These are phyloP conservation scores for Paecilomyces fulvus DNA, from an alignment of 2,329 filamentous ascomycete species.

Conservation along the genomic window DNA sequence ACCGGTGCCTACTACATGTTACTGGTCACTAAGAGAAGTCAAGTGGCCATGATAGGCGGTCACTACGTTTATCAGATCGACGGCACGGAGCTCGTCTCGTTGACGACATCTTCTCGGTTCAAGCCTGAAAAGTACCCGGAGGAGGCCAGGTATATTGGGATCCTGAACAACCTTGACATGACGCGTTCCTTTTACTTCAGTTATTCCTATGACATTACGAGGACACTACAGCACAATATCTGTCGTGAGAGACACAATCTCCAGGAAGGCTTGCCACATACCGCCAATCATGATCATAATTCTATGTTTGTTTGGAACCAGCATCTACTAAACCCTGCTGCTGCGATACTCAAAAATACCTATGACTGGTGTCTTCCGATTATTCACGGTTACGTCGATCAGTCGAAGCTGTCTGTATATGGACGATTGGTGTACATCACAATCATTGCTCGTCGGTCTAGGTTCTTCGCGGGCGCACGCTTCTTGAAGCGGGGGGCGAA, in stretches of 20 bases:
- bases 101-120: slow-evolving; percentile 66
- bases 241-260: slow-evolving; percentile 66
- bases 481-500: slow-evolving; percentile 94
- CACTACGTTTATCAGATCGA: slow-evolving; percentile 96
- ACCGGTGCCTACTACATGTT: slow-evolving; percentile 97
- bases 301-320: slow-evolving; percentile 99
- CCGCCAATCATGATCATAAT: slow-evolving; percentile 72
- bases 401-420: slow-evolving; percentile 76
- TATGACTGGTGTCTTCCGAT: slow-evolving; percentile 96
- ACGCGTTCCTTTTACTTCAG: slow-evolving; percentile 95
- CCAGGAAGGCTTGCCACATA: slow-evolving; percentile 53
- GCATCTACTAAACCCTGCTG: slow-evolving; percentile 72
- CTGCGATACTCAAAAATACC: slow-evolving; percentile 61
- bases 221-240: slow-evolving; percentile 87
- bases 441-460: slow-evolving; percentile 82
- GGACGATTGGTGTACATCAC: slow-evolving; percentile 85
- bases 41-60: slow-evolving; percentile 90
- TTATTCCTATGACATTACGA: slow-evolving; percentile 94
- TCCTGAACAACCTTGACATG: slow-evolving; percentile 84
- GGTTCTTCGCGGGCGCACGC: slow-evolving; percentile 86
- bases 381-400: slow-evolving; percentile 93
- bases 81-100: slow-evolving; percentile 79
- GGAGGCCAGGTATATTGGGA: slow-evolving; percentile 79
- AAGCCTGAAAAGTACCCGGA: slow-evolving; percentile 79
- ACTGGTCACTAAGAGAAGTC: slow-evolving; percentile 88